Conservation (phyloP, 2,329 filamentous ascomycete genomes). For the Sclerotinia minor region DNA sequence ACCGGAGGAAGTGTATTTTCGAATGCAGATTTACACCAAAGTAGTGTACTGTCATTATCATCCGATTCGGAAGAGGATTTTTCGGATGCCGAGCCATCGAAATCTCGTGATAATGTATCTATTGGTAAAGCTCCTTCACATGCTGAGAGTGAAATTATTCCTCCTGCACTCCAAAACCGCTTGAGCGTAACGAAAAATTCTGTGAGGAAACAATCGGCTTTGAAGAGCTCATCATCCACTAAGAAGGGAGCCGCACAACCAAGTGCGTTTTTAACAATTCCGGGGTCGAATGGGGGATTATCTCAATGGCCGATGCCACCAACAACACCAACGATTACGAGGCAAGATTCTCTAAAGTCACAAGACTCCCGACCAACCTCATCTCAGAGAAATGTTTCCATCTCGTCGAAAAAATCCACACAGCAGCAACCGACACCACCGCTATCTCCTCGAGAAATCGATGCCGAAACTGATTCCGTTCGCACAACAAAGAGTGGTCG, state of each 20-base stretch:
- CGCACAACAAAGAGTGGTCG: constrained; percentile 32
- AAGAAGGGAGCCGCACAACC: constrained; percentile 3
- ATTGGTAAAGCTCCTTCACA: constrained; percentile 22
- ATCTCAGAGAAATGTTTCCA: constrained; percentile 7
- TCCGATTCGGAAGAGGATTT: constrained; percentile 39
- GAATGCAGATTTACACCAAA: constrained; percentile 38
- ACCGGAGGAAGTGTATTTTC: constrained; percentile 38
- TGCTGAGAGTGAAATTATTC: constrained; percentile 24
- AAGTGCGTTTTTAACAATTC: constrained; percentile 17
- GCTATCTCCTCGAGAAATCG: constrained; percentile 34
- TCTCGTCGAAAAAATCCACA: constrained; percentile 25
- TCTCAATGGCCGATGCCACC: constrained; percentile 13
- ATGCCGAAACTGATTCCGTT: constrained; percentile 31
- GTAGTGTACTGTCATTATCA: constrained; percentile 41
- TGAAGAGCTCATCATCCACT: constrained; percentile 3
- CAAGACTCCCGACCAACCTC: constrained; percentile 16
- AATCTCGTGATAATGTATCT: constrained; percentile 21
- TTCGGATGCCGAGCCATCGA: constrained; percentile 29
- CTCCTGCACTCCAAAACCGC: constrained; percentile 15
- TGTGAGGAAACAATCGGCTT: not conserved
- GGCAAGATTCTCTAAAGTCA: constrained; percentile 13
- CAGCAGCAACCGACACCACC: constrained; percentile 38
- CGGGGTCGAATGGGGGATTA: constrained; percentile 5
- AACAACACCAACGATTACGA: constrained; percentile 7
- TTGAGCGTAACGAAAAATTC: not conserved